A percentile compares a stretch with the other conserved stretches of the same genome.
Conservation (phyloP, 2,329 filamentous ascomycete genomes). For the Phaeosphaeria sp. region DNA sequence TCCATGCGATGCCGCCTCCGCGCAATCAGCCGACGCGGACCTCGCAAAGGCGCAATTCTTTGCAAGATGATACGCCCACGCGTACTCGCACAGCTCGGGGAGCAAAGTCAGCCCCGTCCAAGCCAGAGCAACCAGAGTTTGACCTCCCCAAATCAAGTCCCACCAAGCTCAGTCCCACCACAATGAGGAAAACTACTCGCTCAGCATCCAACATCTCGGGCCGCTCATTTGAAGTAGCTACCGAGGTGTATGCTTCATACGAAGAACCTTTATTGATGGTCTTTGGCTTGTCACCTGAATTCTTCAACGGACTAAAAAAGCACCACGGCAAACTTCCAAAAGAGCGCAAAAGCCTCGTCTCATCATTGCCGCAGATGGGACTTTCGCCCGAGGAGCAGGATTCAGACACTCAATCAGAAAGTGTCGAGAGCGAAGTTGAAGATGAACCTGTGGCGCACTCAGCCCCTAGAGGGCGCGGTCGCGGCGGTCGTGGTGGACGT, state of each 20-base stretch:
- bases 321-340: conserved; percentile 35
- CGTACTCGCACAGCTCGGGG: conserved; percentile 43
- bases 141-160: conserved; percentile 33
- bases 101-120: conserved; percentile 31
- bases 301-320: conserved; percentile 39
- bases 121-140: conserved; percentile 24
- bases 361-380: conserved; percentile 17
- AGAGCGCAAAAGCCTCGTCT: conserved; percentile 24
- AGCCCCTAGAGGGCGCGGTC: conserved; percentile 32
- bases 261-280: conserved; percentile 42
- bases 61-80: conserved; percentile 41
- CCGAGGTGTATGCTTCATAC: conserved; percentile 41
- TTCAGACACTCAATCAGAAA: conserved; percentile 23
- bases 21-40: conserved; percentile 35
- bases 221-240: conserved; percentile 36
- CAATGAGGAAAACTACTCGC: conserved; percentile 44
- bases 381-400: conserved; percentile 26
- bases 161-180: conserved; percentile 30
- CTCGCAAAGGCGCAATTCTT: conserved; percentile 38
- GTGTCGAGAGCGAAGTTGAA: conserved; percentile 33
- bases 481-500: conserved; percentile 37
- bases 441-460: conserved; percentile 23
- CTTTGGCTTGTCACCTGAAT: conserved; percentile 41
- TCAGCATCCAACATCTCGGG: conserved; percentile 46
- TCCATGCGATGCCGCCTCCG: conserved; percentile 31